Percentiles rank a stretch among this genome's conserved stretches.
phyloP scores from a whole-genome alignment of 768 basidiomycete species.

The Coprinopsis sp. region DNA sequence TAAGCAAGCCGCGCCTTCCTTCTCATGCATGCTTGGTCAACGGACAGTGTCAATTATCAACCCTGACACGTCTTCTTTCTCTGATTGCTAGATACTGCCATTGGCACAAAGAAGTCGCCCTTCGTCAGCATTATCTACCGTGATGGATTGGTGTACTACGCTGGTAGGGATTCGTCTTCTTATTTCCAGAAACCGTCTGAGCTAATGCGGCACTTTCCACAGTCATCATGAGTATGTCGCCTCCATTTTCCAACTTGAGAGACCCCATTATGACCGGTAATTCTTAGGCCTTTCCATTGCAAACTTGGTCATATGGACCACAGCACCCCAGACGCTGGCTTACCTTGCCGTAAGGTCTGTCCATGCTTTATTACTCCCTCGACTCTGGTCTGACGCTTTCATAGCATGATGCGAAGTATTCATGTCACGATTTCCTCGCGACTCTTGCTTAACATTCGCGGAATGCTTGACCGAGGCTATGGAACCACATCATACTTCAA shows the following conservation, averaged over 20 bases:
- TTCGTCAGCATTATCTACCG: neutral
- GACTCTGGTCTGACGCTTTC: neutral
- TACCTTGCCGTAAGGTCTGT: neutral
- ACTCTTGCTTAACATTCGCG: neutral
- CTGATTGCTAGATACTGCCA: neutral
- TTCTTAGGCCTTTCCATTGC: neutral
- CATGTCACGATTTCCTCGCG: neutral
- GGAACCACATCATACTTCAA: neutral
- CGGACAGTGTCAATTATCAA: neutral
- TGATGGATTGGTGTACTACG: neutral
- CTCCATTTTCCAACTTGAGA: neutral
- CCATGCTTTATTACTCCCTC: neutral
- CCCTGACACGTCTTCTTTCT: neutral
- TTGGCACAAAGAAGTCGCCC: neutral
- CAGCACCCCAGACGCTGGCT: neutral
- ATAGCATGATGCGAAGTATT: neutral
- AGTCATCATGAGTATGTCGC: neutral
- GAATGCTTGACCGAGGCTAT: neutral
- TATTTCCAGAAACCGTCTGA: neutral
- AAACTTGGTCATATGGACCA: neutral
- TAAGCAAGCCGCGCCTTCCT: no score
- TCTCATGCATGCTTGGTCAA: no score
- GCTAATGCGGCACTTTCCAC: neutral
- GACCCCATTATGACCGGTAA: no score
- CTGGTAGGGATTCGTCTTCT: neutral